Base-by-base conservation (phyloP, 2,329 filamentous ascomycete species). In the Aspergillus transmontanensis region DNA sequence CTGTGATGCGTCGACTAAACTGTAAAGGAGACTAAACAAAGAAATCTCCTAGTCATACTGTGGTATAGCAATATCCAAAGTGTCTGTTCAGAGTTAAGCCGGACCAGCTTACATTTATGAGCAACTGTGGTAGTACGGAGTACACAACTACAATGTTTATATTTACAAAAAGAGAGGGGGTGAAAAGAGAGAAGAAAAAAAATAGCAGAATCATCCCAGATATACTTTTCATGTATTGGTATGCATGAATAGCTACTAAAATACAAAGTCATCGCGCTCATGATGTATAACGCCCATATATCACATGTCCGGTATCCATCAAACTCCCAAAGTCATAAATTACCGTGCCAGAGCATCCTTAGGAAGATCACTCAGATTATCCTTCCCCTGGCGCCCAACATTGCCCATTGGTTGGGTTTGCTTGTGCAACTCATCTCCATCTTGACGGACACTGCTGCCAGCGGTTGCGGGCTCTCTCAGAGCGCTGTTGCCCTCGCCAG, bases 341-440 rank as follows among this genome's bases (percentile, higher is more conserved):
- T 81, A 85, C 57, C 80, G 78, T 19, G 81, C 75, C n/a, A 81
- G 80, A 53, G 87, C 87, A 75, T 91, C 89, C 73, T 85, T 85
- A 21, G 88, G 87, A 26, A 86, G 77, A 2, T 81, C 82, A 11
- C 80, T 75, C 12, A 90, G 76, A 43, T 81, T 80, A 39, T 91
- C 88, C 66, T 82, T 80, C 23, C 82, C 89, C 76, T 91, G 83
- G 51, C 89, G 83, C 14, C 89, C 90, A 61, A 91, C 83, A 46
- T 77, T 71, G 5, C 62, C 58, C 61, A 72, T 70, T 50, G 81
- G 84, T 16, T 73, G 75, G 16, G 81, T 83, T 43, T 81, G 78
- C 73, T 83, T 87, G 75, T 89, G 79, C 71, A 86, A 84, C 51
- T 83, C 81, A 5, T 83, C 80, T 16, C 79, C 83, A 51, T 76